Conservation (phyloP, 805 yeast genomes). For the Komagataella ulmi region DNA sequence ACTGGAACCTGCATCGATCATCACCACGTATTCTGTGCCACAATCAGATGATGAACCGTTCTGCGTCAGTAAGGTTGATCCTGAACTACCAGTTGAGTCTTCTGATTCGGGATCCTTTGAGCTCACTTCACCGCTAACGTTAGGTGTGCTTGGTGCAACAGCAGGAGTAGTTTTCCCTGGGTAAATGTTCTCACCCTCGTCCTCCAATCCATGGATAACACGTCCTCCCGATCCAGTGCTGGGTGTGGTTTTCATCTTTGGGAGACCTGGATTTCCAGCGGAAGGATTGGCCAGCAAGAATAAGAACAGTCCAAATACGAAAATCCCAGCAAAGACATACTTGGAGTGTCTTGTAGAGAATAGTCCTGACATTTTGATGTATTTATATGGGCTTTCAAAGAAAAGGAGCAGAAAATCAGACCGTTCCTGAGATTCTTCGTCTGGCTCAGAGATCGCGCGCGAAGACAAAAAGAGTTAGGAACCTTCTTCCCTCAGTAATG, state of each 20-base stretch:
- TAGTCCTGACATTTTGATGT: constrained; percentile 8
- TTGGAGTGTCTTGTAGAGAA: constrained; percentile 35
- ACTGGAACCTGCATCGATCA: constrained; percentile 97
- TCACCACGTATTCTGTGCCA: constrained; percentile 60
- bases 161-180: neutral
- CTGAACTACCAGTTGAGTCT: neutral
- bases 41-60: constrained; percentile 17
- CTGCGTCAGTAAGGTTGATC: neutral
- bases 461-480: neutral
- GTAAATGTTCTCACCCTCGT: neutral
- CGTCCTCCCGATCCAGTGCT: neutral
- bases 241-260: neutral
- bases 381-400: neutral
- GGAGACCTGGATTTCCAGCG: constrained; percentile 4
- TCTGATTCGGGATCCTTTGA: neutral
- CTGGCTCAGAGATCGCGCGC: neutral
- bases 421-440: neutral
- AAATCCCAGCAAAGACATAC: constrained; percentile 34
- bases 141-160: neutral
- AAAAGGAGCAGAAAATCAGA: neutral
- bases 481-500: constrained; percentile 26
- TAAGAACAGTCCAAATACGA: constrained; percentile 33
- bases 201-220: neutral
- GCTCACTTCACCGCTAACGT: constrained; percentile 4
- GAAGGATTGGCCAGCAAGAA: constrained; percentile 26